Conservation (phyloP, 2,329 filamentous ascomycete genomes). For the Fusarium sublunatum region DNA sequence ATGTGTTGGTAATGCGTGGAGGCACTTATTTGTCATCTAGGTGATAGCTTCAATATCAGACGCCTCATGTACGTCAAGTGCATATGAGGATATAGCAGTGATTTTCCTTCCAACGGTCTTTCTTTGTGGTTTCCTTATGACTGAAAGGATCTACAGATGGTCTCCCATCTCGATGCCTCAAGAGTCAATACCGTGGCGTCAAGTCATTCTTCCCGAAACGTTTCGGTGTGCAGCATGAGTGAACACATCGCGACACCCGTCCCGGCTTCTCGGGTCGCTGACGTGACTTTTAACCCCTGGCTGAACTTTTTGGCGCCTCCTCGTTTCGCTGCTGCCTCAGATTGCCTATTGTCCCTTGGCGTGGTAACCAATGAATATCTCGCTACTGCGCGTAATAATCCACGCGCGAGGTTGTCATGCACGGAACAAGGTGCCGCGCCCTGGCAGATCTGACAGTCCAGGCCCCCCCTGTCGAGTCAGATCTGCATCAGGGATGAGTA, state of each 20-base stretch:
- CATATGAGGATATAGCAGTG: not conserved
- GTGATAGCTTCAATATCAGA: not conserved
- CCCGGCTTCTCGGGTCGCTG: conserved; percentile 1
- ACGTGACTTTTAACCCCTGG: conserved; percentile 11
- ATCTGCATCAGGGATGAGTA: conserved; percentile 32
- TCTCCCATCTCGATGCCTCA: not conserved
- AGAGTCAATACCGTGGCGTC: conserved; percentile 18
- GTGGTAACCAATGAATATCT: not conserved
- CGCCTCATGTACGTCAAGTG: conserved; percentile 17
- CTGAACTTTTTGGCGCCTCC: conserved; percentile 15
- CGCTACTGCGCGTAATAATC: no score
- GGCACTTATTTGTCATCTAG: conserved; percentile 1
- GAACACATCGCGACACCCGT: not conserved
- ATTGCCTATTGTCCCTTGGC: not conserved
- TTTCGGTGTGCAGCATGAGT: conserved; percentile 1
- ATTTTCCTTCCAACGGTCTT: conserved; percentile 7
- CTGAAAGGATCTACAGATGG: not conserved
- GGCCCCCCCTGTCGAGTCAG: conserved; percentile 30
- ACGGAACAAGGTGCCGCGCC: conserved; percentile 30
- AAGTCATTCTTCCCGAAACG: conserved; percentile 8
- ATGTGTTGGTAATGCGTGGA: not conserved
- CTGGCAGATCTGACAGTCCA: conserved; percentile 37
- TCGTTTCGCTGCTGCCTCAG: not conserved
- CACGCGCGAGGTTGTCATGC: conserved; percentile 8
- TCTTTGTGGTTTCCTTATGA: not conserved